These are phyloP conservation scores for Mrakiaceae sp. DNA, from an alignment of 1,284 basidiomycete genomes.

Conservation along the genomic window DNA sequence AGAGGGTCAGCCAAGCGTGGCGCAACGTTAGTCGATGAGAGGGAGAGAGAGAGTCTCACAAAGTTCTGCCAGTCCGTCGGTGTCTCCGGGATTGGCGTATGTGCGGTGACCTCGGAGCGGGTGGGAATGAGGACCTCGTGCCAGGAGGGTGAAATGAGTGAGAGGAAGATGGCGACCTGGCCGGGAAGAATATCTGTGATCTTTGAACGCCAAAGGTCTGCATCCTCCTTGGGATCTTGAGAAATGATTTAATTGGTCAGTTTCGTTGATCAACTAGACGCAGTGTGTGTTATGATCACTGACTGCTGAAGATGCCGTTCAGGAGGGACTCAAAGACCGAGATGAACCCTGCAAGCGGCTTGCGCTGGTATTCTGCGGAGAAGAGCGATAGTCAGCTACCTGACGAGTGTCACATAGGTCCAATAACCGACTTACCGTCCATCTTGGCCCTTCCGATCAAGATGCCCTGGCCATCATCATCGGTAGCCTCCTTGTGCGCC, in stretches of 20 bases:
- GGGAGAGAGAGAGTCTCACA: not conserved
- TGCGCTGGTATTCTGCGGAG: conserved; percentile 23
- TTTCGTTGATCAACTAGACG: no score
- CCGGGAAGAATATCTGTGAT: conserved; percentile 17
- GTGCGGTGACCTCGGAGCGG: conserved; percentile 16
- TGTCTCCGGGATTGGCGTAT: not conserved
- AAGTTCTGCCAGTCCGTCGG: conserved; percentile 23
- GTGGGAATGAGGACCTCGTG: conserved; percentile 20
- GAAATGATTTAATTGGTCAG: no score
- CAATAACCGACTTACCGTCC: conserved; percentile 7
- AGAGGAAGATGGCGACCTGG: conserved; percentile 25
- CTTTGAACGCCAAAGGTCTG: conserved; percentile 22
- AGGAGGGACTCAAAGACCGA: conserved; percentile 29
- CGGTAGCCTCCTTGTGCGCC: conserved; percentile 6
- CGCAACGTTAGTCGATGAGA: not conserved
- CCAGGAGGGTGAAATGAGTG: conserved; percentile 24
- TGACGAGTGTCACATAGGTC: no score
- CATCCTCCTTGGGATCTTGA: conserved; percentile 26
- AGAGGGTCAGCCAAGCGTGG: not conserved
- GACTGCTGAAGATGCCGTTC: conserved; percentile 25
- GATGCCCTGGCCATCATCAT: conserved; percentile 19
- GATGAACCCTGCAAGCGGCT: conserved; percentile 28
- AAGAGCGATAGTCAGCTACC: not conserved
- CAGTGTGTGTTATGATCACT: not conserved
- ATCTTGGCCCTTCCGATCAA: conserved; percentile 25